Evolutionary conservation across 2,329 filamentous ascomycete species (phyloP), one percentile per base, ranked within the genome.

Genomic region (Diatrype stigma): DNA sequence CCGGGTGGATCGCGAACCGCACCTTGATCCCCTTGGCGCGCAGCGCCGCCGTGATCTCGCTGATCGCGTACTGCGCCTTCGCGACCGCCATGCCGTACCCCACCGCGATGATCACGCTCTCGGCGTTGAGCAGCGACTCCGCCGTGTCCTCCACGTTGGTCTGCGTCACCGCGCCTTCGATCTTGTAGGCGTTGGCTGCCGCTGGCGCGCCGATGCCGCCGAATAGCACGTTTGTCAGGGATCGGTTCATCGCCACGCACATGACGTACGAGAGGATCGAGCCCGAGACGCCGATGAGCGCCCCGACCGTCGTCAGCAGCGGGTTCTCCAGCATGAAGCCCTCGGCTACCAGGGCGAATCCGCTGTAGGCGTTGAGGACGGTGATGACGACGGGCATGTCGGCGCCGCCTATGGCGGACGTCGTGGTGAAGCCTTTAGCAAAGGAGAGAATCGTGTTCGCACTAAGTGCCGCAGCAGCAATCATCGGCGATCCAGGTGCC

Each of bases 1-100:
- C 90, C 0, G 90, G 90, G 64, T 96, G 90, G 58, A 96, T 94
- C 6, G 90, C 90, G 63, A 96, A 96, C 26, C 90, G 86, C 7
- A 96, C 90, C 21, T 86, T 90, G 60, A 94, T 78, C 3, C 87
- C 87, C 66, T 86, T 87, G 38, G 80, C 72, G n/a, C 89, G 84
- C 16, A 96, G 75, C 67, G 85, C 80, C 40, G 78, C 73, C 4
- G 89, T 89, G 56, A 96, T 93, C 63, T 92, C 89, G 3, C 87
- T 87, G 48, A 96, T 90, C 21, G 90, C 89, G 64, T 96, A 96
- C 69, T 96, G 91, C 3, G 91, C 90, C 70, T 96, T 96, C 8
- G 91, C 90, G 1, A 96, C 90, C 0, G 91, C 91, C 91, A 96
- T 96, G 48, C 91, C 91, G 61, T 96, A 96, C 1, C 91, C 91